These are phyloP conservation scores for Kwoniella mangroviensis DNA, from an alignment of 768 basidiomycete genomes.

Conservation along the genomic window DNA sequence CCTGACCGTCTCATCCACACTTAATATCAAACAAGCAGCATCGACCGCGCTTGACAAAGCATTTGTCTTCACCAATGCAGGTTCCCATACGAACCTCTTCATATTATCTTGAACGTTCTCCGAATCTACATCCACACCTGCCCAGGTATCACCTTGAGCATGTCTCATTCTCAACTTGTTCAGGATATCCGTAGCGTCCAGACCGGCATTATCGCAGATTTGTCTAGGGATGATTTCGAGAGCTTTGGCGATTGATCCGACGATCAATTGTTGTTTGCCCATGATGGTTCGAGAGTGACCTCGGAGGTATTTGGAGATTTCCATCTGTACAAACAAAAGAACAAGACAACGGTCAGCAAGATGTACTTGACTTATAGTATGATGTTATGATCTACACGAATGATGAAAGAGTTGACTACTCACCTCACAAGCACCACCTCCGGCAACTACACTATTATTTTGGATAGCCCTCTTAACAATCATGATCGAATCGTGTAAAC, in stretches of 20 bases:
- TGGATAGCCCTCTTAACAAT: conserved; percentile 97
- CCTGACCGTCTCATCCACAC: conserved; percentile 95
- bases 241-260: conserved; percentile 94
- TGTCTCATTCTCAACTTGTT: conserved; percentile 98
- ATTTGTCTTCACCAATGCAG: conserved; percentile 90
- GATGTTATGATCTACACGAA: background rate
- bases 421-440: conserved; percentile 96
- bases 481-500: conserved; percentile 98
- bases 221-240: conserved; percentile 97
- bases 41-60: conserved; percentile 94
- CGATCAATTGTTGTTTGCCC: conserved; percentile 91
- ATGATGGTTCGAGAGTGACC: conserved; percentile 89
- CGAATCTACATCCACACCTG: conserved; percentile 87
- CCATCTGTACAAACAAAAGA: conserved; percentile 72
- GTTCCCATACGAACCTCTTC: conserved; percentile 99
- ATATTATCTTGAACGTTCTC: conserved; percentile 93
- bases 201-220: conserved; percentile 96
- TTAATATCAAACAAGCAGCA: conserved; percentile 92
- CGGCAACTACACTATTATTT: conserved; percentile 95
- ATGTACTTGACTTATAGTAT: background rate
- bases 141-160: conserved; percentile 84
- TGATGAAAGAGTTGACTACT: conserved; percentile 25
- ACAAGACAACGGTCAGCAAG: background rate
- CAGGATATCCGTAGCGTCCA: conserved; percentile 95
- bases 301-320: conserved; percentile 90